Base-by-base conservation (phyloP, 2,329 filamentous ascomycete genomes). In the Xylaria sp. region DNA sequence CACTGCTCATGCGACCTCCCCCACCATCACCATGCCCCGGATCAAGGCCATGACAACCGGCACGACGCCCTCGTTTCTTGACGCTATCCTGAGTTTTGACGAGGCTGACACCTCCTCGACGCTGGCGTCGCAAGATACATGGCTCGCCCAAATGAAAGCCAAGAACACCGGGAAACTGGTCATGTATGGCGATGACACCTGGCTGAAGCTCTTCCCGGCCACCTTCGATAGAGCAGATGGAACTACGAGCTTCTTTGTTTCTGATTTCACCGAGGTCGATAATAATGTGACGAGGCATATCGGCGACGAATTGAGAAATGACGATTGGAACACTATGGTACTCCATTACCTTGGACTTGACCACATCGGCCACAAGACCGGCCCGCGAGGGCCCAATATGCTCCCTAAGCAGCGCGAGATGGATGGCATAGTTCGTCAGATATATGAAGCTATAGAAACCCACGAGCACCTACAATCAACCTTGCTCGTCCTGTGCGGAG, bases 171-270 rank as follows among this genome's bases (percentile, higher is more conserved):
- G 92, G 22, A 94, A 92, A 74, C 84, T 98, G 69, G 84, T 97
- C 77, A 96, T 99, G 90, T 97, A 96, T 76, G 96, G 96, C 55
- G 96, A 99, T 76, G 96, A 99, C 78, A 99, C 96, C 22, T 99
- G 96, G 96, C 83, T 99, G 73, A 98, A 97, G 82, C 85, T 99
- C 15, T 99, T 99, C 74, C 96, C 96, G 0, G 89, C 87, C 17
- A 93, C 91, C 54, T 99, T 99, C 81, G 89, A 90, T 72, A 89
- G 94, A 45, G 85, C 89, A 57, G 96, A 99, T 79, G 96, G 96
- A 54, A 99, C 96, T 1, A 94, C 94, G 63, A 98, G 95, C 81
- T 99, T 99, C 79, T 99, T 98, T 79, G 96, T 99, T 73, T 94
- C 96, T 79, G 96, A 99, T 79, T 99, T 97, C 76, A 96, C 93